Base-by-base conservation (phyloP, 768 basidiomycete genomes). In the Suillus sp. region DNA sequence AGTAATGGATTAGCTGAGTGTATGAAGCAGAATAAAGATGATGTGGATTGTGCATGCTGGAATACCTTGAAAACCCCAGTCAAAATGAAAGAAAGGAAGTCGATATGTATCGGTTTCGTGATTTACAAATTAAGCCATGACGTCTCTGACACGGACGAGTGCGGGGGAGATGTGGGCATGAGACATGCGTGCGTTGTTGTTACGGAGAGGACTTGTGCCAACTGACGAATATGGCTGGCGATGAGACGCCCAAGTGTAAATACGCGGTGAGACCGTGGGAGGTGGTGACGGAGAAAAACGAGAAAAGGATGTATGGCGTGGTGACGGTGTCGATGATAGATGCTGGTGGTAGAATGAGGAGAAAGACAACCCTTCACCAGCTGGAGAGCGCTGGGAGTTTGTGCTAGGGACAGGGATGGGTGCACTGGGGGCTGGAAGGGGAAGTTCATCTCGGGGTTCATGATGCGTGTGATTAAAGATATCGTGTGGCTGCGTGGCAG, bases 101-200 rank as follows among this genome's bases (percentile, higher is more conserved):
- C 9, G 64, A 42, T 48, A 71, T 30, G 38, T 70, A 51, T 18
- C 64, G 20, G 4, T 27, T 18, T 20, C 2, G 5, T 20, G 18
- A 37, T 62, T 65, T 57, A 62, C 53, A 53, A 47, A 59, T 67
- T 63, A 68, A 55, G 64, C 69, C 51, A 65, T 69, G 35, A 78
- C 75, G 69, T 81, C 81, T 59, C 81, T 79, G 43, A 81, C 78
- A 58, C 80, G 83, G 62, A 82, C 72, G 62, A 80, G 77, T 32
- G 79, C 71, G 4, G 85, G 78, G 1, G 81, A 77, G 65, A 89
- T 80, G 64, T 83, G 84, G n/a, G 83, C 75, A 45, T 83, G 82
- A 25, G 87, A 86, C 73, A 84, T 79, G 68, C 87, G 84, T 10
- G 86, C 86, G 59, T 72, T 77, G 50, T 83, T 81, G 69, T 88